A percentile compares a stretch with the other conserved stretches of the same genome.
phyloP scores from a whole-genome alignment of 352 stramenopile genomes.

The Blastocystis hominis region DNA sequence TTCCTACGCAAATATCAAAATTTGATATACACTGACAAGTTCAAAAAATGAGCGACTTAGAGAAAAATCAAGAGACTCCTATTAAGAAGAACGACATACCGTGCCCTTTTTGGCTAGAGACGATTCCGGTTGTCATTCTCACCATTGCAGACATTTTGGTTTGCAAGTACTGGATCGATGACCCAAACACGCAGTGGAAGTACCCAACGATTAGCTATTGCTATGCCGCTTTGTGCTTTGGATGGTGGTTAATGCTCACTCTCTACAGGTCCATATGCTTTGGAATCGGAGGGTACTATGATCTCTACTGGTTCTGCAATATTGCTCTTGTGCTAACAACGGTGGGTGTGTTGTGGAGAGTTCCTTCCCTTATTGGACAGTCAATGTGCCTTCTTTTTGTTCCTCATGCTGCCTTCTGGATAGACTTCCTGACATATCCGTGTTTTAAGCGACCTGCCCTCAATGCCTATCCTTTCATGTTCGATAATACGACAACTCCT shows the following conservation, averaged over 20 bases:
- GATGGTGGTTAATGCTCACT: conserved; percentile 1
- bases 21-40: neutral
- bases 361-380: conserved; percentile 34
- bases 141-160: neutral
- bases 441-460: neutral
- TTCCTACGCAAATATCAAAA: neutral
- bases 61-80: neutral
- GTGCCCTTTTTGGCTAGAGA: conserved; percentile 36
- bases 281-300: conserved; percentile 41
- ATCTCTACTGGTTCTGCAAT: conserved; percentile 58
- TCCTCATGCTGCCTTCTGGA: conserved; percentile 49
- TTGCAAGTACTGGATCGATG: conserved; percentile 11
- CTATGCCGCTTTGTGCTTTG: neutral
- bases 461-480: conserved; percentile 5
- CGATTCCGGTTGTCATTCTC: neutral
- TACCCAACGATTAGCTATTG: neutral
- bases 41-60: neutral
- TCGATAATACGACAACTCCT: neutral
- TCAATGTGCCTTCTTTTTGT: conserved; percentile 39
- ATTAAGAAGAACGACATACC: neutral
- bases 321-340: conserved; percentile 8
- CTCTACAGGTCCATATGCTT: conserved; percentile 6
- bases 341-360: neutral
- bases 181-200: neutral
- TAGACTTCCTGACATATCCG: conserved; percentile 18